A percentile compares a stretch with the other conserved stretches of the same genome.
phyloP scores from a whole-genome alignment of 371 early-diverging fungal species.

The Mortierella sp. region DNA sequence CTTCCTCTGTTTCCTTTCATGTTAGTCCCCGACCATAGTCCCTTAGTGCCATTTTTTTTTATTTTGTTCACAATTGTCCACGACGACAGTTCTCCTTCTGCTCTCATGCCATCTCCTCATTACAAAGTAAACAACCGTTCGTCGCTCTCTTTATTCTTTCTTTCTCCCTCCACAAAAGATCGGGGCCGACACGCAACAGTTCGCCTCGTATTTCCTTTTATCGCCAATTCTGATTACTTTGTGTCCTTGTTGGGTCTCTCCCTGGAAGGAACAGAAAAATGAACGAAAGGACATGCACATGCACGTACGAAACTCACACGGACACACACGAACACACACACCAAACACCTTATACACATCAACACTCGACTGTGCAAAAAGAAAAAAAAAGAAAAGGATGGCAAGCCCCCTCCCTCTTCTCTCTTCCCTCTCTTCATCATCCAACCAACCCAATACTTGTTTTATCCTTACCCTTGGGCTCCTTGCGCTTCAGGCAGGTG shows the following conservation, averaged over 20 bases:
- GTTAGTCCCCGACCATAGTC: background rate
- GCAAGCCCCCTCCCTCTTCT: background rate
- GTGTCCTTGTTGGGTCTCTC: too few relatives aligned
- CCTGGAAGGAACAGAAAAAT: background rate
- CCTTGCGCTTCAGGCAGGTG: conserved; percentile 67
- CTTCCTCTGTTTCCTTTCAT: background rate
- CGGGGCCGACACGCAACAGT: too few relatives aligned
- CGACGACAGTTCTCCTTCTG: too few relatives aligned
- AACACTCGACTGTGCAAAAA: background rate
- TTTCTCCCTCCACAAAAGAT: too few relatives aligned
- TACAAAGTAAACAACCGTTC: too few relatives aligned
- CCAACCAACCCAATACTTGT: too few relatives aligned
- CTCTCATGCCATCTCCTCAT: too few relatives aligned
- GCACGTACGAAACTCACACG: background rate
- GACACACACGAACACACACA: background rate
- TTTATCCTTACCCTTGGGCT: conserved; percentile 86
- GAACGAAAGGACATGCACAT: background rate
- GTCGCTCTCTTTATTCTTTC: too few relatives aligned
- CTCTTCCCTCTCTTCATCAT: background rate
- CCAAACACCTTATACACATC: background rate
- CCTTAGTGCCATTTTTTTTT: background rate
- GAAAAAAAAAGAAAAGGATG: conserved; percentile 7
- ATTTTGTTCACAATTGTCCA: background rate
- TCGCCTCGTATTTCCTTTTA: too few relatives aligned
- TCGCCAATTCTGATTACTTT: too few relatives aligned